Base-by-base conservation (phyloP, 2,329 filamentous ascomycete genomes). In the Fusarium praegraminearum region DNA sequence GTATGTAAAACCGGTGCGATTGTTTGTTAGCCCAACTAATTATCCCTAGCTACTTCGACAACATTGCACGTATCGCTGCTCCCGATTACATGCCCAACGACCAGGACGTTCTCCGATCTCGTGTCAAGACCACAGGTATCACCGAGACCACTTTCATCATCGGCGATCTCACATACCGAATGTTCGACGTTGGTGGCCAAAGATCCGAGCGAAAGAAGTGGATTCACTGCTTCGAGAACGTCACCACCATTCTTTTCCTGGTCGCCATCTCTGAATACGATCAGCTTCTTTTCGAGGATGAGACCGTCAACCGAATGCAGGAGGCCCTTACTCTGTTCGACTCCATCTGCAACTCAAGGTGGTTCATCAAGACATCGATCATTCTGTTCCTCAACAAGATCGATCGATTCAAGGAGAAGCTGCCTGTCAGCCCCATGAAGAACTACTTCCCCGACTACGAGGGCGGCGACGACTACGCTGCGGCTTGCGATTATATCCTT, bases 221-320 rank as follows among this genome's bases (percentile, higher is more conserved):
- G 94, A 98, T 98, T 75, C 94, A 98, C 85, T 97, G 94, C 84
- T 98, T 98, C 82, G 94, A 98, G 85, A 97, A 98, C 76, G 94
- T 98, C 77, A 97, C 94, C 11, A 97, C 94, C 12, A 97, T 98
- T 75, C 91, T 98, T 40, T 98, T 98, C 90, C 84, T 97, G 58
- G 95, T 98, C 73, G 95, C 95, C 81, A 97, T 98, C 75, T 97
- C 94, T 73, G 94, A 97, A 82, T 98, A 98, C 85, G 94, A 98
- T 80, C 94, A 97, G 84, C 86, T 97, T 67, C 87, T 98, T 46
- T 97, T 98, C 80, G 94, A 98, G 80, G 94, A 98, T 78, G 94
- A 97, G 86, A 97, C 93, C 0, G 93, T 96, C 87, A 96, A 96
- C 82, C 92, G 93, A 85, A 96, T 96, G 93, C 92, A 95, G 78